phyloP scores from a whole-genome alignment of 208 protist species.

The Acanthamoeba castellanii region DNA sequence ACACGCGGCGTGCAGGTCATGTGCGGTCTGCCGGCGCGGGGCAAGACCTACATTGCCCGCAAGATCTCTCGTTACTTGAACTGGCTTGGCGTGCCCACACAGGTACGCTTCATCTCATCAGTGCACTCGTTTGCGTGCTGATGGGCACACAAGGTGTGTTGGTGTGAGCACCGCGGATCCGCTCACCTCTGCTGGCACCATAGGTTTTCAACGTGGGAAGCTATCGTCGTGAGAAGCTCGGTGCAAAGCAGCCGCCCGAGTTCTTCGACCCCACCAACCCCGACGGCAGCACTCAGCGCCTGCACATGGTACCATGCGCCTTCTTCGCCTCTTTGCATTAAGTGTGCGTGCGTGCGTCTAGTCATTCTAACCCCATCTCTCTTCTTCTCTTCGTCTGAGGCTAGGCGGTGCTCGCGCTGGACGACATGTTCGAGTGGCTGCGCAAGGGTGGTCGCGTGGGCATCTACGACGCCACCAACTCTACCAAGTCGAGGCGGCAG shows the following conservation, averaged over 20 bases:
- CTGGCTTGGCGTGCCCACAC: constrained; percentile 79
- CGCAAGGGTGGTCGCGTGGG: constrained; percentile 75
- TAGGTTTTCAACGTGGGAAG: constrained; percentile 83
- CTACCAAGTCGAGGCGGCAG: constrained; percentile 63
- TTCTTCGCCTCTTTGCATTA: background rate
- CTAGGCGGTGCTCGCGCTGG: constrained; percentile 74
- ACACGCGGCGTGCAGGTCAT: constrained; percentile 46
- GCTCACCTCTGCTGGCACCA: too few relatives aligned
- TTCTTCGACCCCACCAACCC: constrained; percentile 82
- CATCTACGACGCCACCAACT: constrained; percentile 84
- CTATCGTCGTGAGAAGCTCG: constrained; percentile 76
- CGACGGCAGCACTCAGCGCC: constrained; percentile 76
- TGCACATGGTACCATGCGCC: background rate
- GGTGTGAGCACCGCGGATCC: background rate
- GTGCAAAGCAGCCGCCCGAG: constrained; percentile 74
- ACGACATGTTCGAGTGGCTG: constrained; percentile 78
- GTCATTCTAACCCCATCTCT: background rate
- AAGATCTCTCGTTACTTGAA: constrained; percentile 83
- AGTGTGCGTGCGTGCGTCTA: background rate
- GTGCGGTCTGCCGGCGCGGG: constrained; percentile 85
- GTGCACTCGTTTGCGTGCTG: background rate
- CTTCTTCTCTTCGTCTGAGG: background rate
- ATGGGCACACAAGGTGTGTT: background rate
- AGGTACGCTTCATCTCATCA: background rate
- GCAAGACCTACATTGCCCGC: constrained; percentile 87